Conservation (phyloP, 495 filamentous ascomycete genomes). For the Daldinia caldariorum region DNA sequence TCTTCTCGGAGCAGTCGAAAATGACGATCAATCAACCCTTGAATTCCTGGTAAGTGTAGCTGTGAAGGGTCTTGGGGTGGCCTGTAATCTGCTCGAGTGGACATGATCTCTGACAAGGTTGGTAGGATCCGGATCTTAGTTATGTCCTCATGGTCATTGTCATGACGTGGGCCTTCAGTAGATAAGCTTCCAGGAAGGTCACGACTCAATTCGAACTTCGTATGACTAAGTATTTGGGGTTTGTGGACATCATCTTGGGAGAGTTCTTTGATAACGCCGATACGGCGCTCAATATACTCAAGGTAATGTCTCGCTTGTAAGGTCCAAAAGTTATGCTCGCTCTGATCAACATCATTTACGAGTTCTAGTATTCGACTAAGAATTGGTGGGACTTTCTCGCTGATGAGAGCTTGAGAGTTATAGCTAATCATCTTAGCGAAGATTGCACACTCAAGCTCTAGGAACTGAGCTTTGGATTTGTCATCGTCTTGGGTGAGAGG, state of each 20-base stretch:
- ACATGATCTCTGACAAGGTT: constrained; percentile 67
- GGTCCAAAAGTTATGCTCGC: neutral
- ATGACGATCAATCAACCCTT: neutral
- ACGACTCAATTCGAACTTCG: neutral
- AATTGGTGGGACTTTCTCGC: neutral
- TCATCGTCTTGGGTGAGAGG: neutral
- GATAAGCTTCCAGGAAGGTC: constrained; percentile 41
- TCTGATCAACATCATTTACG: neutral
- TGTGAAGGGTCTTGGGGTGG: neutral
- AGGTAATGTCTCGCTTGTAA: neutral
- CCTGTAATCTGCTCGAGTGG: constrained; percentile 37
- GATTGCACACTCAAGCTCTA: neutral
- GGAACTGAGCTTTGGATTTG: neutral
- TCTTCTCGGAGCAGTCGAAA: neutral
- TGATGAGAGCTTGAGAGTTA: neutral
- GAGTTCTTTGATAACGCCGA: neutral
- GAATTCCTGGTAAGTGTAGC: neutral
- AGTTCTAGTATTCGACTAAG: neutral
- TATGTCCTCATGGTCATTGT: constrained; percentile 72
- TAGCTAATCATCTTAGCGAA: neutral
- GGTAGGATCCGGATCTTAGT: constrained; percentile 69
- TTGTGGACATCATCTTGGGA: neutral
- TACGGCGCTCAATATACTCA: neutral
- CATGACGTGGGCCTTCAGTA: constrained; percentile 64
- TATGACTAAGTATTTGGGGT: neutral